Evolutionary conservation across 176 grass and related monocot genomes (phyloP).

Genomic region (Phoenix dactylifera): DNA sequence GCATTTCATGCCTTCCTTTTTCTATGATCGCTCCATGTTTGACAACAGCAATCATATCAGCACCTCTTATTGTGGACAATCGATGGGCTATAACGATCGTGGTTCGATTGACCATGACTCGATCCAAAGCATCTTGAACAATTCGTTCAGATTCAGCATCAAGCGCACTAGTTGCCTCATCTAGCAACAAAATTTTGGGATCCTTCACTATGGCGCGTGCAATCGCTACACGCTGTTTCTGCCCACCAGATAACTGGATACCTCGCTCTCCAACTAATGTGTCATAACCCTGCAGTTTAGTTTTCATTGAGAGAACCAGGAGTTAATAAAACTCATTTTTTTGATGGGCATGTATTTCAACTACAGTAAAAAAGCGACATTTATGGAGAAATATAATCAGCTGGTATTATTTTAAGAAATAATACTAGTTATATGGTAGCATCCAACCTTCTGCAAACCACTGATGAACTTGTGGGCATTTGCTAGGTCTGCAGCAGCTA

Average conservation of each 20-base stretch:
- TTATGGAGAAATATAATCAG: too few relatives aligned
- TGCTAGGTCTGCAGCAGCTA: constrained; percentile 61
- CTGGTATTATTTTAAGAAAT: too few relatives aligned
- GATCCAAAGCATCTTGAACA: constrained; percentile 85
- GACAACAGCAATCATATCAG: constrained; percentile 65
- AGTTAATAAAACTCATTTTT: too few relatives aligned
- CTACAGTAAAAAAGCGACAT: too few relatives aligned
- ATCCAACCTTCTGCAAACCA: constrained; percentile 60
- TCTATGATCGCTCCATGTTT: constrained; percentile 81
- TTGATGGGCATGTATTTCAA: too few relatives aligned
- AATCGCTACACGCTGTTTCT: constrained; percentile 88
- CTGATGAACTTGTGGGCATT: constrained; percentile 96
- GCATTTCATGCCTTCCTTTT: constrained; percentile 77
- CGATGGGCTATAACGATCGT: constrained; percentile 81
- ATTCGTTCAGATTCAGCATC: constrained; percentile 89
- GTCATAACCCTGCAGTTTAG: constrained; percentile 60
- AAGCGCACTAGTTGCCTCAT: constrained; percentile 97
- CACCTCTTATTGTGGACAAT: constrained; percentile 65
- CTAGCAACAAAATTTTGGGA: constrained; percentile 70
- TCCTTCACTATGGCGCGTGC: constrained; percentile 81
- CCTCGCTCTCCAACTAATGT: constrained; percentile 91
- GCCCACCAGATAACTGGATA: constrained; percentile 74
- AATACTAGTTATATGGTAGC: not conserved
- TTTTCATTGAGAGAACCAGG: too few relatives aligned
- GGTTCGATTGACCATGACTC: constrained; percentile 76